phyloP scores from a whole-genome alignment of 495 filamentous ascomycete species.

The Umbilicaria muhlenbergii region DNA sequence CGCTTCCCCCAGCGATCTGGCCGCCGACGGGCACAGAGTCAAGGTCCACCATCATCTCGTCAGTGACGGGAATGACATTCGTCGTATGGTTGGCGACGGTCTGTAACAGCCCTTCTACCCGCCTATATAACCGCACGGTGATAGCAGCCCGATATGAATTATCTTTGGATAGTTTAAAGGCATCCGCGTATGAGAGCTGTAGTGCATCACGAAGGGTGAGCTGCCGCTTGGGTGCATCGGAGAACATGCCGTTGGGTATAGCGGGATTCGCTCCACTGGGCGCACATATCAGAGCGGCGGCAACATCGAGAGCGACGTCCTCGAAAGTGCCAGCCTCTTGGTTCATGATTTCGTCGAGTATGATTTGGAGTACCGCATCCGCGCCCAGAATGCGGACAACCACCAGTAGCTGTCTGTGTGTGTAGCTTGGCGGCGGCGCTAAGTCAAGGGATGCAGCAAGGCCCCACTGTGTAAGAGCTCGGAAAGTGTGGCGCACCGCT shows the following conservation, averaged over 20 bases:
- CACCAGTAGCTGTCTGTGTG: slow-evolving; percentile 55
- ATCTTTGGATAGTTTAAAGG: slow-evolving; percentile 41
- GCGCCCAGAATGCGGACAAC: slow-evolving; percentile 59
- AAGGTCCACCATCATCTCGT: slow-evolving; percentile 22
- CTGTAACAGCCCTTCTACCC: slow-evolving; percentile 46
- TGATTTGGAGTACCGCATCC: slow-evolving; percentile 36
- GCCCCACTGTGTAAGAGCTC: slow-evolving; percentile 58
- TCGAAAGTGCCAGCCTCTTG: slow-evolving; percentile 36
- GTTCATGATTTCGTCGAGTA: slow-evolving; percentile 57
- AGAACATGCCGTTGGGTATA: slow-evolving; percentile 3
- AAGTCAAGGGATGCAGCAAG: slow-evolving; percentile 36
- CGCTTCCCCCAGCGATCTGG: slow-evolving; percentile 12
- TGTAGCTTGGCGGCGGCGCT: slow-evolving; percentile 58
- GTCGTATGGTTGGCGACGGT: slow-evolving; percentile 28
- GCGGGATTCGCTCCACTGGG: slow-evolving; percentile 33
- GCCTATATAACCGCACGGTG: slow-evolving; percentile 58
- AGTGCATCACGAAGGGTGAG: slow-evolving; percentile 59
- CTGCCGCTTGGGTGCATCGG: slow-evolving; percentile 22
- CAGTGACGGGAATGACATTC: slow-evolving; percentile 23
- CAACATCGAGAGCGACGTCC: slow-evolving; percentile 57
- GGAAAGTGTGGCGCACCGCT: slow-evolving; percentile 49
- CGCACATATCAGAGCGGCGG: slow-evolving; percentile 55
- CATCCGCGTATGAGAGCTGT: slow-evolving; percentile 43
- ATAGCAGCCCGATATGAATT: slow-evolving; percentile 49
- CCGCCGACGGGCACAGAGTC: slow-evolving; percentile 11